Base-by-base conservation (phyloP, 345 rosid genomes). In the Excoecaria cochinchinensis region DNA sequence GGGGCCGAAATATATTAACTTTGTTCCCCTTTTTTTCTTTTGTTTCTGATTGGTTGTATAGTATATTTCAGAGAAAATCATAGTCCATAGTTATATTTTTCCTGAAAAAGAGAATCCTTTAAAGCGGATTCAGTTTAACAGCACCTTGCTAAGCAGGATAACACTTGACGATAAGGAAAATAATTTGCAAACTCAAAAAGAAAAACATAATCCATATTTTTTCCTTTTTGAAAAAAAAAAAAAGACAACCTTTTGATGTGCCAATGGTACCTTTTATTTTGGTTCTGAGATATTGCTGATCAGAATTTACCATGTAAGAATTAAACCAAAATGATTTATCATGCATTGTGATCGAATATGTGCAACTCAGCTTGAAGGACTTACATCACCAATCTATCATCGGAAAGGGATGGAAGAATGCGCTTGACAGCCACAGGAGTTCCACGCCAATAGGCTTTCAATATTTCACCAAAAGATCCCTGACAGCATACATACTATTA, bases 391-490 rank as follows among this genome's bases (percentile, higher is more conserved):
- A 95, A 84, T 88, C 97, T 90, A 87, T 95, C 99, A 83, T 95
- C 99, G 69, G 98, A 95, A 59, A 95, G 98, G 55, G 96, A 90
- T 24, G 99, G 99, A 79, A 95, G 97, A 79, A 95, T 95, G 75
- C 98, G 96, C 81, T 95, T 95, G 56, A 95, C 85, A 65, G 99
- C 99, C 42, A 95, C 98, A 0, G 99, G 98, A 69, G 99, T 95
- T 82, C 99, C 99, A 82, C 98, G 94, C 99, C 99, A 95, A 80
- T 61, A 74, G 56, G 98, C 98, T 85, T 85, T 95, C 79, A 89
- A 86, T 83, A 95, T 95, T 88, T 95, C 99, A 76, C 99, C 99
- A 84, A 95, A 95, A 46, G 99, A 95, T 22, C 99, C 99, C 98
- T 93, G 79, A 59, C 66, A 81, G 63, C 47, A 80, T 63, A 65